Percentiles rank a stretch among this genome's conserved stretches.
Conservation (phyloP, 805 yeast genomes). For the Sugiyamaella smithiae region DNA sequence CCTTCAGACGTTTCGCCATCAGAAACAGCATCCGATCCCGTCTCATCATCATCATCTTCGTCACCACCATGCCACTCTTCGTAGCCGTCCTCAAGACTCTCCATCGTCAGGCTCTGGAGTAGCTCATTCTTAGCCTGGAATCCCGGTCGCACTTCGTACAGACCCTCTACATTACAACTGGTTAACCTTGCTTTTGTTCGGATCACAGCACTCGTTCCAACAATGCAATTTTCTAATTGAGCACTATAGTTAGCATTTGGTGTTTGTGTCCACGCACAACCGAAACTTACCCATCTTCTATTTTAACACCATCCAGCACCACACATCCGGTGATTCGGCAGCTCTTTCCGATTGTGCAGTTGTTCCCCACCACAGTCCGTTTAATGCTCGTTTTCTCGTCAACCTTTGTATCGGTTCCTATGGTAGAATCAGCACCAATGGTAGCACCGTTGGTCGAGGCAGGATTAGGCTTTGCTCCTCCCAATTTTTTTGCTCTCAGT, state of each 20-base stretch:
- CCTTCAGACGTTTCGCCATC: slow-evolving; percentile 36
- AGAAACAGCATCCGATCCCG: slow-evolving; percentile 28
- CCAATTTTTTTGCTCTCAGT: slow-evolving; percentile 29
- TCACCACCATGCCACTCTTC: slow-evolving; percentile 16
- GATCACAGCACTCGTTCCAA: slow-evolving; percentile 68
- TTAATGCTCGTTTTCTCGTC: slow-evolving; percentile 87
- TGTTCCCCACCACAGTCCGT: slow-evolving; percentile 73
- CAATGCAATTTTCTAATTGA: slow-evolving; percentile 74
- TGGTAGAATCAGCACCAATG: slow-evolving; percentile 81
- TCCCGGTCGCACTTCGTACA: slow-evolving; percentile 53
- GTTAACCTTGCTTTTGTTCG: slow-evolving; percentile 63
- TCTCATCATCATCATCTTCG: slow-evolving; percentile 25
- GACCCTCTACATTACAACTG: slow-evolving; percentile 83
- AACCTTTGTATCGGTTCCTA: slow-evolving; percentile 63
- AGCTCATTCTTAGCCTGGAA: slow-evolving; percentile 32
- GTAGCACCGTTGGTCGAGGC: slow-evolving; percentile 50
- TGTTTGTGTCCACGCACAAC: no score
- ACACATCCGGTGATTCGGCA: slow-evolving; percentile 89
- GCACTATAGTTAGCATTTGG: no score
- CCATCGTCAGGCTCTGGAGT: slow-evolving; percentile 37
- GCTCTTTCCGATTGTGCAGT: slow-evolving; percentile 75
- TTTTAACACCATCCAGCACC: slow-evolving; percentile 61
- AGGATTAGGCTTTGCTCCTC: slow-evolving; percentile 27
- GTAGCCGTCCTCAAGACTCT: slow-evolving; percentile 30
- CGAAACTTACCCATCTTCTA: no score